Base-by-base conservation (phyloP, 495 filamentous ascomycete species). In the Hypomontagnella monticulosa region DNA sequence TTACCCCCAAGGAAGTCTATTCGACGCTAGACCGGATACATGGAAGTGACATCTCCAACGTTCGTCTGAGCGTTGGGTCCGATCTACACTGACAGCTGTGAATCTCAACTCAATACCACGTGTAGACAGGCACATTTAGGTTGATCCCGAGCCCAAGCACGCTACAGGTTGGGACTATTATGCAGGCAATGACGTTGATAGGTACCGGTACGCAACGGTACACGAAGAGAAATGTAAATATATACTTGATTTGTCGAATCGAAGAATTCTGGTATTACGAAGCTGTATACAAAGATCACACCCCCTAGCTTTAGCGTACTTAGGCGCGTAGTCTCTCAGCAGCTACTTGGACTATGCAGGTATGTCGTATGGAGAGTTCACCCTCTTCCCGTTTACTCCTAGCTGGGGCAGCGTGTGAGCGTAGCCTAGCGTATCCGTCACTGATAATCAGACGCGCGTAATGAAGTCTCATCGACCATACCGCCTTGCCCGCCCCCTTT, bases 211-310 rank as follows among this genome's bases (percentile, higher is more conserved):
- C 23, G 2, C 23, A 27, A 27, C 23, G 14, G 14, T 40, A 40
- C 10, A 3, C 36, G 36, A 2, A 40, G 14, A 40, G 11, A 40
- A 40, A 40, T 40, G 36, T 40, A 11, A 19, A 27, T 37, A 57
- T 69, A 51, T 69, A 61, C 66, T 65, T 51, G 20, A 23, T 58
- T 54, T 20, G 53, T 16, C 66, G 67, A 70, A 70, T 66, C 57
- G 67, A 70, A 38, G 66, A 61, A 70, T 62, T 37, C 52, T 62
- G 67, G 62, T 66, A 70, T 70, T 70, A 70, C 49, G 67, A 70
- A 70, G 57, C 67, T 70, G 61, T 70, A 66, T 66, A 66, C 67
- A 66, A 70, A 65, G 47, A 60, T 58, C 23, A 23, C 54, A 52
- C 43, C 37, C 41, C 32, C 49, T 27, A 27, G 23, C 50, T 41